Evolutionary conservation across 1,284 basidiomycete species (phyloP).

Genomic region (Taiwanofungus camphoratus): DNA sequence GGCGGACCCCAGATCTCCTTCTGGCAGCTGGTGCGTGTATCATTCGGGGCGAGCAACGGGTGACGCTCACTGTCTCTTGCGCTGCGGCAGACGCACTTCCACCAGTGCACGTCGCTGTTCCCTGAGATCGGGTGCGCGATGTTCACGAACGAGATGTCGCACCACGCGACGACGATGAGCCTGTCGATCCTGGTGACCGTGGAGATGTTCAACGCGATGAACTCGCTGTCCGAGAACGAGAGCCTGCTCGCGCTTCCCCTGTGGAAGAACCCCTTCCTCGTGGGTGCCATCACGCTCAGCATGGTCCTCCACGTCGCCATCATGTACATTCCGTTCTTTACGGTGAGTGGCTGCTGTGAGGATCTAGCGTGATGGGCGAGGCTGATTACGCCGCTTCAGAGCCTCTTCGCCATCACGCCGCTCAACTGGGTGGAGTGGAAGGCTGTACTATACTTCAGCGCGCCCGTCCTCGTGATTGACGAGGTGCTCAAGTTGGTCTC

Average conservation of each 20-base stretch:
- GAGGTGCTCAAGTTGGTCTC: conserved; percentile 87
- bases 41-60: not conserved
- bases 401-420: conserved; percentile 88
- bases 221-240: conserved; percentile 98
- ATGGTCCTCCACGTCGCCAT: conserved; percentile 94
- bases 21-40: conserved; percentile 76
- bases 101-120: conserved; percentile 80
- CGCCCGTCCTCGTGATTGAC: conserved; percentile 87
- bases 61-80: conserved; percentile 5
- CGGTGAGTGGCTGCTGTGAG: conserved; percentile 46
- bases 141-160: conserved; percentile 83
- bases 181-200: conserved; percentile 91
- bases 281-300: conserved; percentile 81
- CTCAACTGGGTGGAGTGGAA: conserved; percentile 93
- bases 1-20: conserved; percentile 92
- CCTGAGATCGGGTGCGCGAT: conserved; percentile 90
- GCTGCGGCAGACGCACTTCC: conserved; percentile 79
- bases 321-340: conserved; percentile 93
- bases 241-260: conserved; percentile 83
- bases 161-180: conserved; percentile 92
- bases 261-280: conserved; percentile 92
- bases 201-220: conserved; percentile 99
- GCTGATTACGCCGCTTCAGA: conserved; percentile 33
- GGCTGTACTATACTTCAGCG: conserved; percentile 86
- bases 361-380: not conserved